Percentiles rank a stretch among this genome's conserved stretches.
Evolutionary conservation across 2,329 filamentous ascomycete species (phyloP).

Genomic region (Neopestalotiopsis rosae): DNA sequence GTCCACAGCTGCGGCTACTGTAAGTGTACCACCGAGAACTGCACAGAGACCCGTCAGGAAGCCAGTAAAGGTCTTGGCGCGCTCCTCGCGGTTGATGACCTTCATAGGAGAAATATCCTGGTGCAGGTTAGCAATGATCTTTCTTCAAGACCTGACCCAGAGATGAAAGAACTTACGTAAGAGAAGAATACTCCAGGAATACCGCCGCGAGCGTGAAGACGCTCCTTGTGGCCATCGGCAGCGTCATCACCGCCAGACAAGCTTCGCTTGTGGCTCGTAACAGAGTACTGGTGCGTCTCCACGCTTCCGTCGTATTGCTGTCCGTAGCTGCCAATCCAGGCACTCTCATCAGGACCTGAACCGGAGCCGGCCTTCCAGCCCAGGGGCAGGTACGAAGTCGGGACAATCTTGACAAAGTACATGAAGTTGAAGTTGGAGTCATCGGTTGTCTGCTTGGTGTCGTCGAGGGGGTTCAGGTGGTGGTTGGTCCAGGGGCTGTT

Average conservation of each 20-base stretch:
- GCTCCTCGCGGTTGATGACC: slow-evolving; percentile 94
- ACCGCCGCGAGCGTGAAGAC: slow-evolving; percentile 85
- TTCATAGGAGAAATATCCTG: slow-evolving; percentile 99
- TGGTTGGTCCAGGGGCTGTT: slow-evolving; percentile 79
- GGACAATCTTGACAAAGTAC: slow-evolving; percentile 99
- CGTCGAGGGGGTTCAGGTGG: slow-evolving; percentile 90
- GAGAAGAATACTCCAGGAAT: slow-evolving; percentile 99
- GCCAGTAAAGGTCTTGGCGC: slow-evolving; percentile 85
- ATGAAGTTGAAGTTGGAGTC: slow-evolving; percentile 94
- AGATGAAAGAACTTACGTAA: slow-evolving; percentile 70
- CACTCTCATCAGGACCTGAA: slow-evolving; percentile 51
- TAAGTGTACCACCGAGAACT: slow-evolving; percentile 92
- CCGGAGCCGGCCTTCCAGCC: slow-evolving; percentile 66
- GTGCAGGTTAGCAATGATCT: slow-evolving; percentile 24
- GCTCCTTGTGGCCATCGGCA: slow-evolving; percentile 89
- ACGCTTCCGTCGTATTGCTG: slow-evolving; percentile 76
- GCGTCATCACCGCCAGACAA: slow-evolving; percentile 82
- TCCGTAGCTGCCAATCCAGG: slow-evolving; percentile 73
- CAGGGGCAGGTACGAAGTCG: slow-evolving; percentile 90
- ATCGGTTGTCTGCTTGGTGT: slow-evolving; percentile 74
- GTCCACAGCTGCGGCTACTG: slow-evolving; percentile 92
- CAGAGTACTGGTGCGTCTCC: slow-evolving; percentile 98
- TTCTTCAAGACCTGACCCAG: not conserved
- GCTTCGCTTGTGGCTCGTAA: slow-evolving; percentile 94
- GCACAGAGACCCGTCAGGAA: slow-evolving; percentile 96